A percentile compares a stretch with the other conserved stretches of the same genome.
phyloP scores from a whole-genome alignment of 1,284 basidiomycete genomes.

The Naganishia albida region DNA sequence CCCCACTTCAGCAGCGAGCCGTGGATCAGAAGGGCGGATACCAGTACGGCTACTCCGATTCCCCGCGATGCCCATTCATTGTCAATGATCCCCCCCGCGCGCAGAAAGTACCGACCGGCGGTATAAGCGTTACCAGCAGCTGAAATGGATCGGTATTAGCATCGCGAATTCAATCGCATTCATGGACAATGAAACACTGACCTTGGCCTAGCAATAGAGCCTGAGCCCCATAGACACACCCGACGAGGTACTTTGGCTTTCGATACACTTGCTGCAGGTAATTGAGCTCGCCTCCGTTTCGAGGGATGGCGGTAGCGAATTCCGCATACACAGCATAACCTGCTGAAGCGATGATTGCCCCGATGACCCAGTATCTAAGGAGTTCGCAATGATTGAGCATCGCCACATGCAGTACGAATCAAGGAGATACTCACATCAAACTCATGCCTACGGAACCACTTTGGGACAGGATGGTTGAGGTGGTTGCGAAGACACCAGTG shows the following conservation, averaged over 20 bases:
- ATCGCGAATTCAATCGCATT: not conserved
- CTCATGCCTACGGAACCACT: conserved; percentile 28
- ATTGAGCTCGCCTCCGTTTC: conserved; percentile 32
- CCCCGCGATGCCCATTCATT: conserved; percentile 22
- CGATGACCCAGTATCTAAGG: conserved; percentile 30
- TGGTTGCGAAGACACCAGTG: conserved; percentile 31
- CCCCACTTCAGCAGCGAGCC: conserved; percentile 30
- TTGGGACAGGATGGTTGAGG: conserved; percentile 27
- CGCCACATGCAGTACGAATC: not conserved
- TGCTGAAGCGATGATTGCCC: conserved; percentile 25
- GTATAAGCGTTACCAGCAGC: conserved; percentile 27
- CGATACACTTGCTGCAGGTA: conserved; percentile 28
- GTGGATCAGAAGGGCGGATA: conserved; percentile 30
- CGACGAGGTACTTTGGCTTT: conserved; percentile 24
- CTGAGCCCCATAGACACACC: conserved; percentile 27
- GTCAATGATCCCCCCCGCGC: conserved; percentile 22
- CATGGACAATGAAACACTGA: not conserved
- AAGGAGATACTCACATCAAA: conserved; percentile 10
- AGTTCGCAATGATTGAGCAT: not conserved
- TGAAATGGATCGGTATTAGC: not conserved
- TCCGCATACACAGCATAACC: conserved; percentile 29
- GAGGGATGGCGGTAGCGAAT: conserved; percentile 26
- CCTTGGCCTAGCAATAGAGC: conserved; percentile 28
- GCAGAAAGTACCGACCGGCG: conserved; percentile 28
- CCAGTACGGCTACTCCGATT: conserved; percentile 27